phyloP scores from a whole-genome alignment of 768 basidiomycete species.

The Boletus bicolor region DNA sequence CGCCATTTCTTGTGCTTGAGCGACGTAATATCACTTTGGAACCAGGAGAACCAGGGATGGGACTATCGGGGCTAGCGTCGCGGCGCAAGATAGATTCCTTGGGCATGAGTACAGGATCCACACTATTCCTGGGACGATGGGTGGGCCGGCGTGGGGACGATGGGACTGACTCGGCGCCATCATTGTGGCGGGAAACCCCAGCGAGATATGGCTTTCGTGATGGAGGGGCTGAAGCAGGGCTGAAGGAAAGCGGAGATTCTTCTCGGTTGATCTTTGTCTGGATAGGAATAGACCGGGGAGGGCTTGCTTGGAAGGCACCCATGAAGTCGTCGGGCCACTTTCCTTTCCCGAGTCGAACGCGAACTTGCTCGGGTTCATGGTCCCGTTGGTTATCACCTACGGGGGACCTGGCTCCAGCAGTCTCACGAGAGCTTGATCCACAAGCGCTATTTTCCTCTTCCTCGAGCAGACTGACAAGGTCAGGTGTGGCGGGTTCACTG shows the following conservation, averaged over 20 bases:
- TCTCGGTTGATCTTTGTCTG: slow-evolving; percentile 18
- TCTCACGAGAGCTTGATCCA: slow-evolving; percentile 42
- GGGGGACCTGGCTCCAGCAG: slow-evolving; percentile 20
- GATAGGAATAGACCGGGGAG: slow-evolving; percentile 32
- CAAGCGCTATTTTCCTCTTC: slow-evolving; percentile 58
- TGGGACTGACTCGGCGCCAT: slow-evolving; percentile 43
- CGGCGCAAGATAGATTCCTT: slow-evolving; percentile 46
- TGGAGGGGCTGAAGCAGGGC: slow-evolving; percentile 43
- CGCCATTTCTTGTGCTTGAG: slow-evolving; percentile 50
- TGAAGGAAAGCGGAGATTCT: slow-evolving; percentile 20
- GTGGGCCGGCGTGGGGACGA: slow-evolving; percentile 48
- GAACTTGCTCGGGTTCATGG: slow-evolving; percentile 31
- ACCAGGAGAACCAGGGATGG: slow-evolving; percentile 32
- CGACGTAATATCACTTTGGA: slow-evolving; percentile 53
- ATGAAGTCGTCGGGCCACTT: slow-evolving; percentile 85
- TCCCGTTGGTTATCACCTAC: slow-evolving; percentile 21
- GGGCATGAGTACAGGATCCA: slow-evolving; percentile 52
- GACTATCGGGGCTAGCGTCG: slow-evolving; percentile 59
- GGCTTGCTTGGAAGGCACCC: slow-evolving; percentile 46
- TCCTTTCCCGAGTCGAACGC: slow-evolving; percentile 66
- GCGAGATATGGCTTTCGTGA: slow-evolving; percentile 58
- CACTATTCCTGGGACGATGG: slow-evolving; percentile 62
- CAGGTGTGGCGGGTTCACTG: slow-evolving; percentile 59
- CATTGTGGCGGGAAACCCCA: slow-evolving; percentile 42
- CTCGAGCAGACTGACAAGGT: slow-evolving; percentile 67